phyloP scores from a whole-genome alignment of 1,284 basidiomycete species.

The Xerocomus alliaceus region DNA sequence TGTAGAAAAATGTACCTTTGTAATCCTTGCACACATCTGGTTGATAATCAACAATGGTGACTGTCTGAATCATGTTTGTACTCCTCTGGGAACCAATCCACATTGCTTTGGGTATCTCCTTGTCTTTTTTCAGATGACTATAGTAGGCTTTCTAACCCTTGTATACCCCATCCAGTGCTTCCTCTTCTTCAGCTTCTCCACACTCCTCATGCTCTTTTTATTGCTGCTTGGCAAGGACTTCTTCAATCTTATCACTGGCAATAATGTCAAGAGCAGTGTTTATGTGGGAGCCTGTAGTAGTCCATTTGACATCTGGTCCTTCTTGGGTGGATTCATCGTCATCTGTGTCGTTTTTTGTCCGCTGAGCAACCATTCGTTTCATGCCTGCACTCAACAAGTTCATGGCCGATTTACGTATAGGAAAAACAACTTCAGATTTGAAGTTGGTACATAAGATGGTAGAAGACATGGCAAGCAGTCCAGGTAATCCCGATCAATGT shows the following conservation, averaged over 20 bases:
- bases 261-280: slow-evolving; percentile 75
- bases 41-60: slow-evolving; percentile 97
- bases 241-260: slow-evolving; percentile 80
- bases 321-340: slow-evolving; percentile 56
- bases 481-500: slow-evolving; percentile 62
- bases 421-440: slow-evolving; percentile 75
- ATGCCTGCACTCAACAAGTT: slow-evolving; percentile 86
- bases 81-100: slow-evolving; percentile 85
- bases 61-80: slow-evolving; percentile 88
- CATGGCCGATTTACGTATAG: slow-evolving; percentile 66
- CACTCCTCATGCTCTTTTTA: slow-evolving; percentile 57
- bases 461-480: slow-evolving; percentile 29
- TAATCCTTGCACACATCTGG: slow-evolving; percentile 99
- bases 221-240: slow-evolving; percentile 68
- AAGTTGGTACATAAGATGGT: slow-evolving; percentile 43
- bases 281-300: slow-evolving; percentile 69
- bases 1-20: slow-evolving; percentile 71
- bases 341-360: slow-evolving; percentile 55
- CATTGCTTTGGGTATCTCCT: slow-evolving; percentile 88
- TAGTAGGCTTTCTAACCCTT: slow-evolving; percentile 85
- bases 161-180: slow-evolving; percentile 87
- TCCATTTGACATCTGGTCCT: slow-evolving; percentile 83
- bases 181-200: slow-evolving; percentile 65
- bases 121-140: slow-evolving; percentile 81
- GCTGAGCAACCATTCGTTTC: slow-evolving; percentile 73